Evolutionary conservation across 2,329 filamentous ascomycete genomes (phyloP).

Genomic region (Aspergillus niger): DNA sequence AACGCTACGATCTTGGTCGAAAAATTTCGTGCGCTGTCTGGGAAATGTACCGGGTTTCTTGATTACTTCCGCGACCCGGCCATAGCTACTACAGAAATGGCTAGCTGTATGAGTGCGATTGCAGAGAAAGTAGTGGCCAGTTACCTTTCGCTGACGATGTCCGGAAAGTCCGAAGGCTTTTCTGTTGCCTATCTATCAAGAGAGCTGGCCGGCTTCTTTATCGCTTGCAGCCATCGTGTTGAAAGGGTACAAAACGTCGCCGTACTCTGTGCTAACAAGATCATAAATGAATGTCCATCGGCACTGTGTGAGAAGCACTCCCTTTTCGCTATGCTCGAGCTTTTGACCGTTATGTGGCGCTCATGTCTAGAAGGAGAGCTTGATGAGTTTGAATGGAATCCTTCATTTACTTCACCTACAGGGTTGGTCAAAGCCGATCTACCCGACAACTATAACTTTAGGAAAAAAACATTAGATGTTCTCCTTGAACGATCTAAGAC

Average conservation of each 20-base stretch:
- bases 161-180: slow-evolving; percentile 72
- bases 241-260: slow-evolving; percentile 88
- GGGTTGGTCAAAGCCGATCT: slow-evolving; percentile 82
- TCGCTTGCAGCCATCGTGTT: slow-evolving; percentile 90
- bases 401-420: slow-evolving; percentile 74
- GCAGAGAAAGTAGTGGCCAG: slow-evolving; percentile 71
- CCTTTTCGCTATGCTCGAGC: slow-evolving; percentile 86
- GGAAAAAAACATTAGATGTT: slow-evolving; percentile 74
- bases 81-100: slow-evolving; percentile 63
- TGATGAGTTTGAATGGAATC: slow-evolving; percentile 86
- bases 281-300: slow-evolving; percentile 82
- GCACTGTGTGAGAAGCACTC: slow-evolving; percentile 87
- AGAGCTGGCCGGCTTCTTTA: slow-evolving; percentile 83
- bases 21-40: slow-evolving; percentile 78
- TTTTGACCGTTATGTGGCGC: slow-evolving; percentile 91
- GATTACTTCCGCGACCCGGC: slow-evolving; percentile 95
- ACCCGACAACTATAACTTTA: slow-evolving; percentile 88
- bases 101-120: slow-evolving; percentile 64
- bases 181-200: slow-evolving; percentile 89
- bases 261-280: slow-evolving; percentile 77
- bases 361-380: slow-evolving; percentile 93
- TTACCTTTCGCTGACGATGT: slow-evolving; percentile 75
- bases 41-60: slow-evolving; percentile 85
- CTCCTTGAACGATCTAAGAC: slow-evolving; percentile 74
- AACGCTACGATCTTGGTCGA: slow-evolving; percentile 90